These are phyloP conservation scores for Metarhizium sp. DNA, from an alignment of 2,329 filamentous ascomycete species.

Conservation along the genomic window DNA sequence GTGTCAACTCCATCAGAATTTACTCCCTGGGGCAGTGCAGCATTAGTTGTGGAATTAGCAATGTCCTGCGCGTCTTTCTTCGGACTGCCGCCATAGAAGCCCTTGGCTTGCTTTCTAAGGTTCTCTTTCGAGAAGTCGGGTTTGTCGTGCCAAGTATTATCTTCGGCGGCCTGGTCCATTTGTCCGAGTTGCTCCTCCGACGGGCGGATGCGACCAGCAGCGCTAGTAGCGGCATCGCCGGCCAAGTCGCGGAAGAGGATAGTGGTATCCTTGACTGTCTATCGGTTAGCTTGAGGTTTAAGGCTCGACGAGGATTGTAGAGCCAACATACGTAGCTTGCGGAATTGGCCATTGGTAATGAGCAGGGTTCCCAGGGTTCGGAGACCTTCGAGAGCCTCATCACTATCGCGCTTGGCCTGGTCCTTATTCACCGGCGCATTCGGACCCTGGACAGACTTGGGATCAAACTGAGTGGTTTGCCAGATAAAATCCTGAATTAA, in stretches of 20 bases:
- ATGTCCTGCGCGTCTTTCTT: constrained; percentile 53
- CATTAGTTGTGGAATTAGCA: constrained; percentile 45
- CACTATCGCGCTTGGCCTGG: constrained; percentile 69
- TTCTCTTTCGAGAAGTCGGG: constrained; percentile 65
- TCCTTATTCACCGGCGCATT: constrained; percentile 65
- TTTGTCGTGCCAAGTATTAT: constrained; percentile 89
- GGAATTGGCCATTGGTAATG: constrained; percentile 93
- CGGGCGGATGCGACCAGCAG: constrained; percentile 66
- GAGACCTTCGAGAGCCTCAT: constrained; percentile 74
- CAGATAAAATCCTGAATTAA: constrained; percentile 95
- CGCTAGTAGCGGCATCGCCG: constrained; percentile 76
- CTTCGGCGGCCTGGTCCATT: constrained; percentile 75
- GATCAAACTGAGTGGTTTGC: constrained; percentile 71
- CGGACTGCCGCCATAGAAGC: constrained; percentile 44
- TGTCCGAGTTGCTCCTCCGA: constrained; percentile 65
- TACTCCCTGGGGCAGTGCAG: constrained; percentile 40
- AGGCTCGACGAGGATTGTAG: neutral
- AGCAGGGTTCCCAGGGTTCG: constrained; percentile 81
- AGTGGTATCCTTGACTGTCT: constrained; percentile 62
- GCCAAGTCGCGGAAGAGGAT: constrained; percentile 83
- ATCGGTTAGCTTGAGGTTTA: constrained; percentile 10
- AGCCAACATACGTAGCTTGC: constrained; percentile 61
- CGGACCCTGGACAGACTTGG: constrained; percentile 51
- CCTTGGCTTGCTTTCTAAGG: constrained; percentile 59
- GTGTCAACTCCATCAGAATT: constrained; percentile 40